Conservation (phyloP, 2,329 filamentous ascomycete genomes). For the Sporothrix variecibatus region DNA sequence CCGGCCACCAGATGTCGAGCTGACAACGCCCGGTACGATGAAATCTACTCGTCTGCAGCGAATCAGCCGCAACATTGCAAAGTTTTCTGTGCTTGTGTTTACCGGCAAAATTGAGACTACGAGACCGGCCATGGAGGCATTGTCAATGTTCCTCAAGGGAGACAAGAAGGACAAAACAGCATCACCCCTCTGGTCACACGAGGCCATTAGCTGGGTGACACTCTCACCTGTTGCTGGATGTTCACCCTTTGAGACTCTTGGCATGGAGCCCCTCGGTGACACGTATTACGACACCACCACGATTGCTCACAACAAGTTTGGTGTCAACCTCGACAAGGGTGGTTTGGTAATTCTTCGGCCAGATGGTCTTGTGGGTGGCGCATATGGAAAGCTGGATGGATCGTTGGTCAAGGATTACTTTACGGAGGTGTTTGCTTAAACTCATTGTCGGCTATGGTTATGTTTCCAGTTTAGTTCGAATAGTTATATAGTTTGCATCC, state of each 20-base stretch:
- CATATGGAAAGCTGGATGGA: conserved; percentile 26
- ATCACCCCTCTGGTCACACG: conserved; percentile 33
- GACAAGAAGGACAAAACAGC: background rate
- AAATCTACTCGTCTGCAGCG: conserved; percentile 46
- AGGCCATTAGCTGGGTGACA: conserved; percentile 46
- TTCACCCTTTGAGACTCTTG: conserved; percentile 49
- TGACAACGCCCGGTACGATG: conserved; percentile 49
- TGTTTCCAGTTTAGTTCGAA: background rate
- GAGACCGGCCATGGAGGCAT: conserved; percentile 26
- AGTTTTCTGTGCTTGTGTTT: conserved; percentile 48
- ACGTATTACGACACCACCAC: conserved; percentile 51
- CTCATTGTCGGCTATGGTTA: background rate
- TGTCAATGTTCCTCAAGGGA: conserved; percentile 27
- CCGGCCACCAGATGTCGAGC: conserved; percentile 48
- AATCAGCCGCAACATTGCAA: conserved; percentile 46
- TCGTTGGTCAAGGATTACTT: conserved; percentile 30
- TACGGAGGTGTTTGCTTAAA: conserved; percentile 21
- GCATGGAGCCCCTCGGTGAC: conserved; percentile 50
- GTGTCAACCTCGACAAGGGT: conserved; percentile 33
- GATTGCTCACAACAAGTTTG: conserved; percentile 34
- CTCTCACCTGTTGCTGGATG: conserved; percentile 47
- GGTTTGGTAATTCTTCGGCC: conserved; percentile 35
- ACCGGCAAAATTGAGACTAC: conserved; percentile 29
- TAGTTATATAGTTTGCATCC: background rate
- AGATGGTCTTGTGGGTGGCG: conserved; percentile 33